Evolutionary conservation across 306 rosid genomes (phyloP), one percentile per base, ranked within the genome.

Genomic region (Amphicarpaea edgeworthii): DNA sequence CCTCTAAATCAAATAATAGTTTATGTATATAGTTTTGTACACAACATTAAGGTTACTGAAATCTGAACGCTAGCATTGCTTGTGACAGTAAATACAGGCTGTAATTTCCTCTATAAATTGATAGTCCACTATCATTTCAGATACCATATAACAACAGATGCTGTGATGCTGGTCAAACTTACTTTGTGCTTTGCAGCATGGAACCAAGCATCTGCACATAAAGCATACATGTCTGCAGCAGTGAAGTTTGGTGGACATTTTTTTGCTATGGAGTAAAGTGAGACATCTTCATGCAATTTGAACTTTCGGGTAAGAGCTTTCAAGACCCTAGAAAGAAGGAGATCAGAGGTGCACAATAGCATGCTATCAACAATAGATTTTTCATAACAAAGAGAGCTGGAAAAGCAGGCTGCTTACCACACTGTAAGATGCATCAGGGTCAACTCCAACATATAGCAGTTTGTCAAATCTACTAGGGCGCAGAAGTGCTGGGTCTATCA

Each of bases 141-240:
- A 20, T 9, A 34, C 34, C 59, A 28, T 0, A 34, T n/a, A n/a
- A n/a, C 23, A n/a, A 61, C 2, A 40, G 30, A 46, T 51, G 54
- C 24, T 37, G 15, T 61, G 72, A 57, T 72, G 59, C 12, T 17
- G 51, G 86, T 54, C 4, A 4, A 70, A 78, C 78, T 80, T 62
- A 88, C 97, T 88, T 83, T 92, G 84, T 96, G 88, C 76, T 92
- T 95, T 70, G 97, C 99, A 32, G 99, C 97, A 34, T 87, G 85
- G 79, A 95, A 95, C 99, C 97, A 95, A 65, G 99, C 97, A 61
- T 92, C 99, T 9, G 97, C 96, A 87, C 99, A 95, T 54, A 95
- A 85, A 72, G 99, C 99, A 83, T 92, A 95, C 93, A 90, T 90
- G 81, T 92, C 99, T 59, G 97, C 97, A 53, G 97, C 97, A 6